Conservation (phyloP, 1,284 basidiomycete species). For the Cutaneotrichosporon cavernicola region DNA sequence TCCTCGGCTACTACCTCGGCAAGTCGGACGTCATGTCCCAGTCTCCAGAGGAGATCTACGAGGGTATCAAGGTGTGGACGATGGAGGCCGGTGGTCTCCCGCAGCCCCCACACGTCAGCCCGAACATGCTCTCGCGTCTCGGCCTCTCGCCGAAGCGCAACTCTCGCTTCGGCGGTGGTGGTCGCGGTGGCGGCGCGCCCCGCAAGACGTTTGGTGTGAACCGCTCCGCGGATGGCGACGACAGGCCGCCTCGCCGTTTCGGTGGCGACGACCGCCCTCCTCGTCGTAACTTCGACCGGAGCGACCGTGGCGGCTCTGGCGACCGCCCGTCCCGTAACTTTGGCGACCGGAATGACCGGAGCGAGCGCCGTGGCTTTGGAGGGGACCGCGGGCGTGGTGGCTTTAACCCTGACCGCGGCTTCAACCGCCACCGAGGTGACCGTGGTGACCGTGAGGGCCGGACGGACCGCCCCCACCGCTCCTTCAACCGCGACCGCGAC, state of each 20-base stretch:
- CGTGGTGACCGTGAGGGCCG: neutral
- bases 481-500: neutral
- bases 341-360: neutral
- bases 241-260: neutral
- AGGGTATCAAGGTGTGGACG: conserved; percentile 69
- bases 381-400: conserved; percentile 9
- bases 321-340: neutral
- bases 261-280: conserved; percentile 3
- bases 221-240: conserved; percentile 1
- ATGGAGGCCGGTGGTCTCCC: conserved; percentile 59
- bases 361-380: neutral
- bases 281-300: neutral
- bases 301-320: neutral
- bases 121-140: conserved; percentile 55
- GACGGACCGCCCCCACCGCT: neutral
- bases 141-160: conserved; percentile 15
- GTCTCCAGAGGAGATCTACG: conserved; percentile 55
- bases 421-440: neutral
- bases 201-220: conserved; percentile 11
- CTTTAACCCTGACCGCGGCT: neutral
- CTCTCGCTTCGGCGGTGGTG: conserved; percentile 3
- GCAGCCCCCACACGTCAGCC: conserved; percentile 58
- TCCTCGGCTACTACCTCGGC: conserved; percentile 74
- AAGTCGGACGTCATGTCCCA: conserved; percentile 60
- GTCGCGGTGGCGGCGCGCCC: conserved; percentile 3